These are phyloP conservation scores for Podaxis sp. DNA, from an alignment of 768 basidiomycete genomes.

Conservation along the genomic window DNA sequence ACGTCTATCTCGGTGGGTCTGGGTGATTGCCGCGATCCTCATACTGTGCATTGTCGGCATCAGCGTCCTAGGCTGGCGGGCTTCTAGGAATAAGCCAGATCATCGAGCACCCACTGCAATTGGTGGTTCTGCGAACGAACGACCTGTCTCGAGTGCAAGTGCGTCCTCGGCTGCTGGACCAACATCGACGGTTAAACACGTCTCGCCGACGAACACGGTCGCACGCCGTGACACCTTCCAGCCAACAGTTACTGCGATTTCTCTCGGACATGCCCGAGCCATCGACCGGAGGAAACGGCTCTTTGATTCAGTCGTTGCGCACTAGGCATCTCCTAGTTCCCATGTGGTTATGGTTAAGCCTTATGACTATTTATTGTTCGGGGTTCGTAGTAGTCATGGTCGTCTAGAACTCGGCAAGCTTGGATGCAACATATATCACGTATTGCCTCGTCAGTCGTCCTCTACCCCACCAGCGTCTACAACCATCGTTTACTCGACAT, in stretches of 20 bases:
- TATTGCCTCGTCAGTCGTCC: neutral
- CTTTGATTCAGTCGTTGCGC: constrained; percentile 9
- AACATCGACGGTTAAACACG: constrained; percentile 7
- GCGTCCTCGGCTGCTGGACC: neutral
- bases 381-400: neutral
- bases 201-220: constrained; percentile 9
- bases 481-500: neutral
- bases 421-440: neutral
- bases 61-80: constrained; percentile 55
- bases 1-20: constrained; percentile 64
- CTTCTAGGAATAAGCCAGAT: constrained; percentile 44
- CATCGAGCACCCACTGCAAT: constrained; percentile 44
- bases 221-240: neutral
- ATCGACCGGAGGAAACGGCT: constrained; percentile 5
- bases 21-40: constrained; percentile 59
- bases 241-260: neutral
- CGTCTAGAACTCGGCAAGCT: neutral
- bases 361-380: neutral
- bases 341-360: constrained; percentile 9
- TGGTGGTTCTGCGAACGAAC: constrained; percentile 8
- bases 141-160: neutral
- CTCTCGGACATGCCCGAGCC: neutral
- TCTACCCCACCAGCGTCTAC: neutral
- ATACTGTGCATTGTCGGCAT: constrained; percentile 50
- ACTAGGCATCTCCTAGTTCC: neutral